A percentile compares a stretch with the other conserved stretches of the same genome.
Conservation (phyloP, 257 asterid species). For the Thymus quinquecostatus region DNA sequence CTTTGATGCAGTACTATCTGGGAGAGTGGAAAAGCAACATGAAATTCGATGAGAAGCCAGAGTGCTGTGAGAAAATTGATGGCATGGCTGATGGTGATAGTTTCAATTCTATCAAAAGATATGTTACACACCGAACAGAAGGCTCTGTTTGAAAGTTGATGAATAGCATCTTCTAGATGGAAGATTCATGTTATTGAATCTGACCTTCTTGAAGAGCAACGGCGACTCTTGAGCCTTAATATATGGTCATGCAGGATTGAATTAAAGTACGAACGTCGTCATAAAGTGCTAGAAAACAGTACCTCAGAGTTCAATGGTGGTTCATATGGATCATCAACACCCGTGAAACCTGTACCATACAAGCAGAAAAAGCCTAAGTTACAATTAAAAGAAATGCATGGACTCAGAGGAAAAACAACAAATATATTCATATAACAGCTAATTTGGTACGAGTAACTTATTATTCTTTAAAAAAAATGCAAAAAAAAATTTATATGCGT, state of each 20-base stretch:
- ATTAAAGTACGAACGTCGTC: slow-evolving; percentile 10
- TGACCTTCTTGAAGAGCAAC: neutral
- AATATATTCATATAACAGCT: neutral
- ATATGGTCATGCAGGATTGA: slow-evolving; percentile 10
- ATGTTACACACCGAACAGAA: neutral
- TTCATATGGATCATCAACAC: slow-evolving; percentile 97
- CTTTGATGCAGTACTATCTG: slow-evolving; percentile 79
- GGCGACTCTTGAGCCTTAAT: neutral
- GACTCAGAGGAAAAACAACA: neutral
- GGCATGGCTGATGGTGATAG: neutral
- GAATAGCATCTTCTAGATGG: neutral
- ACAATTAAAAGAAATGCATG: neutral
- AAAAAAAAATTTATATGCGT: neutral
- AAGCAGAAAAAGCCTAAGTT: slow-evolving; percentile 20
- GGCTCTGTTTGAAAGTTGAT: neutral
- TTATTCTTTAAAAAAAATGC: neutral
- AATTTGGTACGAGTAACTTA: neutral
- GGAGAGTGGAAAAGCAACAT: slow-evolving; percentile 24
- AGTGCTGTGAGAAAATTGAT: slow-evolving; percentile 1
- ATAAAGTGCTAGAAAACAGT: slow-evolving; percentile 26
- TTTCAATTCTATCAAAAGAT: neutral
- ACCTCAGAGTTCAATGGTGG: slow-evolving; percentile 90
- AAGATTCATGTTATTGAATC: neutral
- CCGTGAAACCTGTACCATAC: slow-evolving; percentile 78
- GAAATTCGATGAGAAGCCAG: neutral